Percentiles rank a stretch among this genome's conserved stretches.
Conservation (phyloP, 2,329 filamentous ascomycete genomes). For the Claviceps spartinae region DNA sequence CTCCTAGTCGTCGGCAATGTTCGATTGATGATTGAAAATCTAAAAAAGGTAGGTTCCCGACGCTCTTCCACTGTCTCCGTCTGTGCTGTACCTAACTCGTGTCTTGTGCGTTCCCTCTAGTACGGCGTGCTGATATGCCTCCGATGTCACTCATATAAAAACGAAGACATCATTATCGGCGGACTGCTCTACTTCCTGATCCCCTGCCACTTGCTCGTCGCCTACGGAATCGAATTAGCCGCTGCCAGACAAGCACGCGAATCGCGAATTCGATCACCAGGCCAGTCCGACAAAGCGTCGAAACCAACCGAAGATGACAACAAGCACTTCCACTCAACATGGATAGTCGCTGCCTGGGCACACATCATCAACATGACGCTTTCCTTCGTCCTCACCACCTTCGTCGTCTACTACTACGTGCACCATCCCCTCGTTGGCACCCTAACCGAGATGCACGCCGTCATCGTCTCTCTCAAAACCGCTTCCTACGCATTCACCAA, state of each 20-base stretch:
- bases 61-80: background rate
- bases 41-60: slow-evolving; percentile 56
- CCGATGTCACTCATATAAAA: slow-evolving; percentile 74
- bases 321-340: slow-evolving; percentile 57
- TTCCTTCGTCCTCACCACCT: slow-evolving; percentile 67
- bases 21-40: slow-evolving; percentile 90
- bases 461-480: slow-evolving; percentile 93
- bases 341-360: slow-evolving; percentile 65
- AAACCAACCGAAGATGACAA: slow-evolving; percentile 42
- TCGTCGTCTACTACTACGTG: slow-evolving; percentile 79
- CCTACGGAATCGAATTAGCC: slow-evolving; percentile 75
- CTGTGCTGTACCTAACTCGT: background rate
- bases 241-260: slow-evolving; percentile 68
- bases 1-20: slow-evolving; percentile 74
- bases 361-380: slow-evolving; percentile 76
- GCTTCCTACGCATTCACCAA: slow-evolving; percentile 96
- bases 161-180: slow-evolving; percentile 63
- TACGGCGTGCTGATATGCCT: slow-evolving; percentile 93
- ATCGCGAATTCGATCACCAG: slow-evolving; percentile 37
- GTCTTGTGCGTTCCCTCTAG: slow-evolving; percentile 26
- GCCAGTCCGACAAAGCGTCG: slow-evolving; percentile 31
- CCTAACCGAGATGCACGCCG: slow-evolving; percentile 76
- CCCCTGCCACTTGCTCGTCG: slow-evolving; percentile 79
- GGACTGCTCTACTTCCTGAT: slow-evolving; percentile 72
- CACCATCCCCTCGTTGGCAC: slow-evolving; percentile 91